These are phyloP conservation scores for Lipomyces mesembrius DNA, from an alignment of 805 yeast genomes.

Conservation along the genomic window DNA sequence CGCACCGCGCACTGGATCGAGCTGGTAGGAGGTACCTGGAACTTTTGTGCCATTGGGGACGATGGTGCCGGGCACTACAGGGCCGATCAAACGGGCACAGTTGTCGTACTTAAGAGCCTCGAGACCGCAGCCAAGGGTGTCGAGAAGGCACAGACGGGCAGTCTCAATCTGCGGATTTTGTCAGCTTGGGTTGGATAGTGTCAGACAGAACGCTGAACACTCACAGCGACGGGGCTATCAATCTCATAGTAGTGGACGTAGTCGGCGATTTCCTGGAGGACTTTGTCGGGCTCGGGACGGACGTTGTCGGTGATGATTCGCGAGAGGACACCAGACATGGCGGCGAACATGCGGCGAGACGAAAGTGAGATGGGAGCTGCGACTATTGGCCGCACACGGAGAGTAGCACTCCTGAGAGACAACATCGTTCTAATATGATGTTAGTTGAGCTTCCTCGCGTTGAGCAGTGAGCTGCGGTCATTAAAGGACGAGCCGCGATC, in stretches of 20 bases:
- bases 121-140: slow-evolving; percentile 64
- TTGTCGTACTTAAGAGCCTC: slow-evolving; percentile 61
- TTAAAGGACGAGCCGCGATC: no score
- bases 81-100: slow-evolving; percentile 56
- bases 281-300: slow-evolving; percentile 58
- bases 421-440: not conserved
- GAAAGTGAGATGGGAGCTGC: slow-evolving; percentile 5
- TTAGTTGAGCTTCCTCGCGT: not conserved
- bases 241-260: slow-evolving; percentile 56
- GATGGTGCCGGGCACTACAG: slow-evolving; percentile 60
- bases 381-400: not conserved
- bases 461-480: no score
- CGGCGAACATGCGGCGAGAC: slow-evolving; percentile 4
- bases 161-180: slow-evolving; percentile 48
- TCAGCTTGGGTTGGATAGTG: not conserved
- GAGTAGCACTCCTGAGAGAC: slow-evolving; percentile 5
- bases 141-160: slow-evolving; percentile 60
- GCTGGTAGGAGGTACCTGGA: slow-evolving; percentile 55
- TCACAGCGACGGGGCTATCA: slow-evolving; percentile 52
- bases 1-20: slow-evolving; percentile 64
- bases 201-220: not conserved
- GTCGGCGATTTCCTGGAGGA: slow-evolving; percentile 54
- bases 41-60: slow-evolving; percentile 63
- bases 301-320: slow-evolving; percentile 51
- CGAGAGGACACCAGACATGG: slow-evolving; percentile 16